phyloP scores from a whole-genome alignment of 805 yeast genomes.

The Candida quercuum region DNA sequence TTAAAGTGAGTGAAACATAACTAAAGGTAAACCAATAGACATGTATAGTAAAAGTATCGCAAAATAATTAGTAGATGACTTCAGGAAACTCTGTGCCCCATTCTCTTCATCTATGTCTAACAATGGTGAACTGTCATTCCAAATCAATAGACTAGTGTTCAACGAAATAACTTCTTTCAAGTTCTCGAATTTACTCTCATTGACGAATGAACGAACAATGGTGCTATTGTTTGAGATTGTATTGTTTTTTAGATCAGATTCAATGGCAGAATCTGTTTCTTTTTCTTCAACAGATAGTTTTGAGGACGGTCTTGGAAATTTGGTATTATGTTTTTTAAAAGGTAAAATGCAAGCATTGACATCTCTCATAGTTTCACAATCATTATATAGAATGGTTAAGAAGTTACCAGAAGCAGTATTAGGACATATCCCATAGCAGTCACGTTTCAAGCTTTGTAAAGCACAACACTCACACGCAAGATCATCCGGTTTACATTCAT shows the following conservation, averaged over 20 bases:
- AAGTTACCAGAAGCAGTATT: constrained; percentile 41
- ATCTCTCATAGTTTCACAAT: constrained; percentile 41
- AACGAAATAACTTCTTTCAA: not conserved
- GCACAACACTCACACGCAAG: constrained; percentile 55
- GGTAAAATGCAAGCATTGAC: constrained; percentile 48
- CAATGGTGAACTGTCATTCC: not conserved
- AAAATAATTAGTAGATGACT: too few relatives aligned
- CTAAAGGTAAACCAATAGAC: too few relatives aligned
- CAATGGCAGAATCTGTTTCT: constrained; percentile 20
- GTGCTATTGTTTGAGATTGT: constrained; percentile 6
- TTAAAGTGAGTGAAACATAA: too few relatives aligned
- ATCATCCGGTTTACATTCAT: constrained; percentile 48
- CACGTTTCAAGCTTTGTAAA: constrained; percentile 39
- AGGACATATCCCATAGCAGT: constrained; percentile 45
- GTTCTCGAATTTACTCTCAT: not conserved
- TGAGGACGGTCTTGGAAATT: constrained; percentile 21
- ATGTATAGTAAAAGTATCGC: too few relatives aligned
- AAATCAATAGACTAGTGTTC: not conserved
- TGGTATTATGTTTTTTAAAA: constrained; percentile 37
- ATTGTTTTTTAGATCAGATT: constrained; percentile 15
- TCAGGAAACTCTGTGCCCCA: too few relatives aligned
- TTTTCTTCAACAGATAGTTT: constrained; percentile 22
- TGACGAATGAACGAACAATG: constrained; percentile 1
- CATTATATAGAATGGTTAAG: constrained; percentile 38
- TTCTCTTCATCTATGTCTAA: not conserved